Base-by-base conservation (phyloP, 1,139 yeast genomes). In the Kodamaea ohmeri region DNA sequence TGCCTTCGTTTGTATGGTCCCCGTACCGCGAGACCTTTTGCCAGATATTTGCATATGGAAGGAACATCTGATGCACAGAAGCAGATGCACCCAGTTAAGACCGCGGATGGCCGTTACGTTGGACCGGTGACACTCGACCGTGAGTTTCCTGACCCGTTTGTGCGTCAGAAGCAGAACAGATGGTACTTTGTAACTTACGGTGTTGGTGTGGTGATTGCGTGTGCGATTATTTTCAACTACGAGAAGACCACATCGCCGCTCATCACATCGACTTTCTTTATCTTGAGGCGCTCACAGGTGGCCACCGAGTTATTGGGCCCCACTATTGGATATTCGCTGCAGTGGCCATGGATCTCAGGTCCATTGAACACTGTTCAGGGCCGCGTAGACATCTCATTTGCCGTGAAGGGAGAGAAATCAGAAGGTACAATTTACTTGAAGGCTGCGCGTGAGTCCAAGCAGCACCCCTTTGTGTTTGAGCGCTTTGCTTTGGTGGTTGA, bases 291-390 rank as follows among this genome's bases (percentile, higher is more conserved):
- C 55, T 83, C 94, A 2, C 69, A 73, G n/a, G 50, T 65, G 34
- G 92, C 89, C n/a, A 68, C 76, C 33, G 76, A 73, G 14, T 57
- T 67, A 3, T 65, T 92, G 34, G 98, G 98, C 12, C 76, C 74
- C 35, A 81, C 84, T 49, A 85, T 92, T 47, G 79, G 80, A 30
- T 88, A 83, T 56, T 71, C 73, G 25, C 69, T 75, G 36, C 60
- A 84, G 33, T 77, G 84, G 67, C 97, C 98, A 3, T 92, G 97
- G 97, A 82, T 92, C 42, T 66, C 75, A 40, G 98, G 98, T 6
- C 76, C 80, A 34, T 68, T 92, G 49, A 88, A 90, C 51, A 87
- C 94, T 25, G 87, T 87, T 44, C 74, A 79, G 41, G 97, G 97
- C 13, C 68, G 75, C 16, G 84, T 92, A 34, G 84, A 90, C 56